Evolutionary conservation across 352 stramenopile genomes (phyloP), one percentile per base, ranked within the genome.

Genomic region (Aphanomyces stellatus): DNA sequence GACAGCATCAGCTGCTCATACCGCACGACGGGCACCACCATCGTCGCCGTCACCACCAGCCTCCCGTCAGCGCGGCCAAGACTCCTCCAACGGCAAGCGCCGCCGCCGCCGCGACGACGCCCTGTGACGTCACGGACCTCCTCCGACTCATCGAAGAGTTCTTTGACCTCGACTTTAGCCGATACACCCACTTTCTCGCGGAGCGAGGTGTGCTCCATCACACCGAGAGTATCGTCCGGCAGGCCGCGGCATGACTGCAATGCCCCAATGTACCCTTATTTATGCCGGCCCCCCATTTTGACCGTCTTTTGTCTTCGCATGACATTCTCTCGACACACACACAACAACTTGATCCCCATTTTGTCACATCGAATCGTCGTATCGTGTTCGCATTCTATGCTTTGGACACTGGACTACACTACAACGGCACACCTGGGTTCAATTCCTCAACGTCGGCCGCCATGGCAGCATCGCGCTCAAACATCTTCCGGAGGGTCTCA

Each of bases 141-240:
- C 71, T 89, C 51, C 74, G 72, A 4, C 42, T 84, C 69, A 79
- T 90, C 35, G 83, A 91, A 42, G 81, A 88, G 64, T 91, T 91
- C 53, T 61, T 91, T 0, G 80, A 78, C 0, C 71, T 91, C 11
- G 88, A 71, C 55, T 91, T 88, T 63, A 82, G 76, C 13, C 72
- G 76, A 24, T 91, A 88, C 61, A 62, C 87, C 30, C 63, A 64
- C 10, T 91, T 91, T 41, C 73, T 91, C 10, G 77, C 71, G 55
- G 83, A 91, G 57, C 80, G 81, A 6, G 83, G 83, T 2, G 73
- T 90, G 30, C 62, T 69, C 17, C 13, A 48, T n/a, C 33, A 19
- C 7, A 25, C 19, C 37, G 62, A 53, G 19, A 24, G n/a, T n/a
- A n/a, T n/a, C n/a, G n/a, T n/a, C n/a, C n/a, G n/a, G n/a, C n/a